Conservation (phyloP, 1,284 basidiomycete species). For the Pseudozyma thailandica region DNA sequence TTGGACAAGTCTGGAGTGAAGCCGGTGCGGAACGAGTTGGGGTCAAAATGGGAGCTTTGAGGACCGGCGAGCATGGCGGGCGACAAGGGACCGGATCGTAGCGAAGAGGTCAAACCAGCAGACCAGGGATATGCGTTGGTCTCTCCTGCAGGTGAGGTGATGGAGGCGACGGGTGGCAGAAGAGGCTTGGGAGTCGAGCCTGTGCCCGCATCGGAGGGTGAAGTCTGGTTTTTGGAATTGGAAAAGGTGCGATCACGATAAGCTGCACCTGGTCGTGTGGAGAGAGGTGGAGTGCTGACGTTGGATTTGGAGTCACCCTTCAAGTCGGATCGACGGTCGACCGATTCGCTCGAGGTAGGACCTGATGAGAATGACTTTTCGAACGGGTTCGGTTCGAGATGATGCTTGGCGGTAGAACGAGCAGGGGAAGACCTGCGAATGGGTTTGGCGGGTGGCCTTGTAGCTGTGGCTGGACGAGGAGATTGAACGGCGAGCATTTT, state of each 20-base stretch:
- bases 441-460: slow-evolving; percentile 43
- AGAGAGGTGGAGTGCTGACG: slow-evolving; percentile 46
- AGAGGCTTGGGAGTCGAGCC: slow-evolving; percentile 67
- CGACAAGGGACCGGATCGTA: slow-evolving; percentile 88
- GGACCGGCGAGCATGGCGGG: slow-evolving; percentile 95
- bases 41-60: slow-evolving; percentile 75
- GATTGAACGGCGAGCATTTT: slow-evolving; percentile 32
- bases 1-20: slow-evolving; percentile 77
- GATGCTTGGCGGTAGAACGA: slow-evolving; percentile 57
- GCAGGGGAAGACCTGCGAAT: slow-evolving; percentile 25
- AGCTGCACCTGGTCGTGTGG: slow-evolving; percentile 44
- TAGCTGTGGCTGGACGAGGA: slow-evolving; percentile 40
- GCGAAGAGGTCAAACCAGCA: slow-evolving; percentile 72
- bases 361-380: slow-evolving; percentile 87
- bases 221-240: slow-evolving; percentile 37
- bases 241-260: slow-evolving; percentile 42
- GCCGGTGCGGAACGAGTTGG: slow-evolving; percentile 75
- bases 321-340: slow-evolving; percentile 37
- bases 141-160: slow-evolving; percentile 82
- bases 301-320: slow-evolving; percentile 31
- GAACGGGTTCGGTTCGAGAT: slow-evolving; percentile 92
- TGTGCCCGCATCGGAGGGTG: slow-evolving; percentile 19
- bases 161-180: slow-evolving; percentile 85
- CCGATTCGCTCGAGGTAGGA: slow-evolving; percentile 63
- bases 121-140: slow-evolving; percentile 54